A percentile compares a stretch with the other conserved stretches of the same genome.
Evolutionary conservation across 208 protist species (phyloP).

Genomic region (Leishmania tarentolae): DNA sequence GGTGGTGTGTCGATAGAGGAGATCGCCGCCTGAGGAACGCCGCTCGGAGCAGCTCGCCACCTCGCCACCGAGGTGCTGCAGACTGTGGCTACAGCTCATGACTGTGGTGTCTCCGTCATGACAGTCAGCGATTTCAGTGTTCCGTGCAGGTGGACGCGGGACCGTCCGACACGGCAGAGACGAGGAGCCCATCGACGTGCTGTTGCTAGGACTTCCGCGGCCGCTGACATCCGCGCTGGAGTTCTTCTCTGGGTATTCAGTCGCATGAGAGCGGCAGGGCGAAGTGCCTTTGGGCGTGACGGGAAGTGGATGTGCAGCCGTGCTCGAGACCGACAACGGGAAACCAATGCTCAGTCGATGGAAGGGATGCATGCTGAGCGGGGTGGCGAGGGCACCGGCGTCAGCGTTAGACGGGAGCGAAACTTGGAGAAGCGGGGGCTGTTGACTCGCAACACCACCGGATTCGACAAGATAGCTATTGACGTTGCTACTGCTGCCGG

Average conservation of each 20-base stretch:
- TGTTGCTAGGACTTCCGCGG: slow-evolving; percentile 1
- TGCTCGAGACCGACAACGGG: background rate
- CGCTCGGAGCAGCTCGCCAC: background rate
- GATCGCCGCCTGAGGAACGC: background rate
- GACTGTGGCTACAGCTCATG: background rate
- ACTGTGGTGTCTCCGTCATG: background rate
- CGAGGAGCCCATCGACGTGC: slow-evolving; percentile 3
- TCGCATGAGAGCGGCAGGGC: background rate
- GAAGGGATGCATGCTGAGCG: background rate
- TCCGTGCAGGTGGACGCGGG: background rate
- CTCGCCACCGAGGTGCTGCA: background rate
- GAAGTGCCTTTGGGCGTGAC: background rate
- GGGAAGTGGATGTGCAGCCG: background rate
- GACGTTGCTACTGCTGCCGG: background rate
- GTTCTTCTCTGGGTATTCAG: background rate
- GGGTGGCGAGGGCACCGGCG: background rate
- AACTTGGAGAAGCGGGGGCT: background rate
- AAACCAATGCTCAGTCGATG: background rate
- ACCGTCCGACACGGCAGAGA: background rate
- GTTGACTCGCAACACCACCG: background rate
- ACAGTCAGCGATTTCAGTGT: background rate
- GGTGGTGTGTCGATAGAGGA: background rate
- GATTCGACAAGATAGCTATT: slow-evolving; percentile 23
- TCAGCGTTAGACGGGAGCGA: background rate
- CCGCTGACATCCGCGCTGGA: background rate